Evolutionary conservation across 177 flowering plant genomes (phyloP).

Genomic region (Vitis hybrid): DNA sequence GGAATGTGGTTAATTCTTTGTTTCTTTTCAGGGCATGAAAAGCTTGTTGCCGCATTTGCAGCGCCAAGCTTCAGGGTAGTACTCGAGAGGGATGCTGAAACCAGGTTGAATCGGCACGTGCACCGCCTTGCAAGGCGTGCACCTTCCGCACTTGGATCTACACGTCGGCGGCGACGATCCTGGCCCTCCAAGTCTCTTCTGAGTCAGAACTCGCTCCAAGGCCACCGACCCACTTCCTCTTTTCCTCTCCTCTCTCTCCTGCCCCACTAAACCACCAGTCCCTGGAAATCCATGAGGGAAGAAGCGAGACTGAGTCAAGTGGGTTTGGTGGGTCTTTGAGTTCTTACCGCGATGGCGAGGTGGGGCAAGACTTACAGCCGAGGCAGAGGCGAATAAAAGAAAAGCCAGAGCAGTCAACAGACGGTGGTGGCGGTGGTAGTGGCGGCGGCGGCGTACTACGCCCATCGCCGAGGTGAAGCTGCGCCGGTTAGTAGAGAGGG

Average conservation of each 20-base stretch:
- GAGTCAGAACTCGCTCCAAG: slow-evolving; percentile 16
- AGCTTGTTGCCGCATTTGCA: slow-evolving; percentile 77
- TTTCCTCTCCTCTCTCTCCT: slow-evolving; percentile 9
- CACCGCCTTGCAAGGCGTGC: slow-evolving; percentile 68
- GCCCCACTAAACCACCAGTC: not conserved
- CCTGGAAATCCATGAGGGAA: not conserved
- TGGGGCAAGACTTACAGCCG: slow-evolving; percentile 9
- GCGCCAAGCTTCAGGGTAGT: slow-evolving; percentile 91
- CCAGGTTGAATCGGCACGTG: slow-evolving; percentile 77
- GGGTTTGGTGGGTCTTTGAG: not conserved
- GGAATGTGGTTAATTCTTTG: not conserved
- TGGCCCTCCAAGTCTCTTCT: slow-evolving; percentile 44
- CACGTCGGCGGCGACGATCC: slow-evolving; percentile 83
- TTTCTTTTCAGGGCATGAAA: slow-evolving; percentile 53
- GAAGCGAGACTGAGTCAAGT: not conserved
- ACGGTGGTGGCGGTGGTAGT: slow-evolving; percentile 17
- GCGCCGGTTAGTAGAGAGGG: slow-evolving; percentile 19
- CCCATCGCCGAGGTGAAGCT: slow-evolving; percentile 33
- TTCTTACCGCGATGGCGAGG: slow-evolving; percentile 36
- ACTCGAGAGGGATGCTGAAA: slow-evolving; percentile 56
- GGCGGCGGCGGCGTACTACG: slow-evolving; percentile 25
- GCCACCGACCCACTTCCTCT: slow-evolving; percentile 8
- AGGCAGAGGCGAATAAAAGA: slow-evolving; percentile 34
- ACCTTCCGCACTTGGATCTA: slow-evolving; percentile 66
- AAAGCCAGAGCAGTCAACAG: slow-evolving; percentile 25